These are phyloP conservation scores for Xylaria sp. DNA, from an alignment of 2,329 filamentous ascomycete genomes.

Conservation along the genomic window DNA sequence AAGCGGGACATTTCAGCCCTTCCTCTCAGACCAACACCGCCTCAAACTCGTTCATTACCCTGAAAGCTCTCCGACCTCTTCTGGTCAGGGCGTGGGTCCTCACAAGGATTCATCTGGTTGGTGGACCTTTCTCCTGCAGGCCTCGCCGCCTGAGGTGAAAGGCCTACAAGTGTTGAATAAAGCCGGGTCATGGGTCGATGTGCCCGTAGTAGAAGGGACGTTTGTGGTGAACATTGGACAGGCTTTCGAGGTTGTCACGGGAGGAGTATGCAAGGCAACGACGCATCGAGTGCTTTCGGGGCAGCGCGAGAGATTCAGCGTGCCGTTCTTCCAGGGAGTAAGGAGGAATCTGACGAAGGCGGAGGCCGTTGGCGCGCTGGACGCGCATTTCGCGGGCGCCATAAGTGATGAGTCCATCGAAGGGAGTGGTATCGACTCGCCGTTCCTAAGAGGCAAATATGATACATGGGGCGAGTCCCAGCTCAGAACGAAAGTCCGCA, in stretches of 20 bases:
- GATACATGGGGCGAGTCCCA: constrained; percentile 67
- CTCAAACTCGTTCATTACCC: constrained; percentile 69
- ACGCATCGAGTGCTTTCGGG: constrained; percentile 57
- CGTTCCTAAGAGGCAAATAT: constrained; percentile 61
- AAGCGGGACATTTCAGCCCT: constrained; percentile 60
- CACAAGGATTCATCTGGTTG: constrained; percentile 73
- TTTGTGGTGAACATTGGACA: constrained; percentile 70
- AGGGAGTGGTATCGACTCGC: constrained; percentile 57
- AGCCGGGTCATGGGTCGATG: constrained; percentile 61
- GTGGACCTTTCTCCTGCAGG: constrained; percentile 73
- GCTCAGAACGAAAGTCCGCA: constrained; percentile 64
- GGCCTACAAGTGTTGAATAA: constrained; percentile 64
- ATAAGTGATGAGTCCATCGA: constrained; percentile 51
- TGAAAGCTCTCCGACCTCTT: constrained; percentile 32
- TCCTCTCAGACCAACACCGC: constrained; percentile 67
- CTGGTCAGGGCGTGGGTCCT: constrained; percentile 67
- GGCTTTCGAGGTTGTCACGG: constrained; percentile 67
- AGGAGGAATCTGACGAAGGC: constrained; percentile 57
- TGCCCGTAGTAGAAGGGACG: constrained; percentile 58
- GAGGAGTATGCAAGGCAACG: constrained; percentile 65
- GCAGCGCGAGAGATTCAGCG: constrained; percentile 53
- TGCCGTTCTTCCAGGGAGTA: constrained; percentile 63
- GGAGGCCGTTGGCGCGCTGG: constrained; percentile 55
- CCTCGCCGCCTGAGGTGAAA: constrained; percentile 61
- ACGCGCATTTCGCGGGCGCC: constrained; percentile 51